Evolutionary conservation across 2,329 filamentous ascomycete genomes (phyloP), one percentile per base, ranked within the genome.

Genomic region (Didymella segeticola): DNA sequence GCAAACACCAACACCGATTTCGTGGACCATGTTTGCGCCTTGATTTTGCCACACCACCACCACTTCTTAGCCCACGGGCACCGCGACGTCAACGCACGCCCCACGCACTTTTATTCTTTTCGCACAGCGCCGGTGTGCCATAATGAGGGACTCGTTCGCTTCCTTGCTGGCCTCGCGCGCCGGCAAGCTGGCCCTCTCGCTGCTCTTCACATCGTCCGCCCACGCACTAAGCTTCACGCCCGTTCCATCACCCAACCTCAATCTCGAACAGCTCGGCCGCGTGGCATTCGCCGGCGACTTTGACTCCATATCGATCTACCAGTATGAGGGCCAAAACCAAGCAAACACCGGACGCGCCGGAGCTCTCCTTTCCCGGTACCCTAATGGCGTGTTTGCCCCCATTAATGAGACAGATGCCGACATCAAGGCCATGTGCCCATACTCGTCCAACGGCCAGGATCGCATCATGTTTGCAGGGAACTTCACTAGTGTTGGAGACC

Each of bases 271-370:
- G 52, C 80, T 99, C 29, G 95, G 95, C 53, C 86, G 89, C 65
- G 87, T 97, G 62, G 92, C 90, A 48, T 82, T 99, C 54, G 89
- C 87, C 1, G 95, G 95, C 65, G 88, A 97, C 76, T 99, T 96
- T 73, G 86, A 90, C 68, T 91, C 92, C 48, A 89, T 98, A 66
- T 97, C 95, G 11, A 80, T 97, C 31, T 98, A 95, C 78, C 81
- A 93, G 70, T 98, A 87, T 68, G 82, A 89, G 67, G 90, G 89
- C 58, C 93, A 99, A 73, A 87, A 81, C 53, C 86, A 93, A 74
- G 79, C 82, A 56, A 77, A 83, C 14, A 84, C 86, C 65, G 86
- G 78, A 66, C 85, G 83, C 54, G 92, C 96, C 80, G 91, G 90
- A 71, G 89, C 90, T 15, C 83, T 99, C 33, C 83, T 97, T 48